Percentiles rank a stretch among this genome's conserved stretches.
These are phyloP conservation scores for Cladophialophora chaetospira DNA, from an alignment of 2,329 filamentous ascomycete species.

Conservation along the genomic window DNA sequence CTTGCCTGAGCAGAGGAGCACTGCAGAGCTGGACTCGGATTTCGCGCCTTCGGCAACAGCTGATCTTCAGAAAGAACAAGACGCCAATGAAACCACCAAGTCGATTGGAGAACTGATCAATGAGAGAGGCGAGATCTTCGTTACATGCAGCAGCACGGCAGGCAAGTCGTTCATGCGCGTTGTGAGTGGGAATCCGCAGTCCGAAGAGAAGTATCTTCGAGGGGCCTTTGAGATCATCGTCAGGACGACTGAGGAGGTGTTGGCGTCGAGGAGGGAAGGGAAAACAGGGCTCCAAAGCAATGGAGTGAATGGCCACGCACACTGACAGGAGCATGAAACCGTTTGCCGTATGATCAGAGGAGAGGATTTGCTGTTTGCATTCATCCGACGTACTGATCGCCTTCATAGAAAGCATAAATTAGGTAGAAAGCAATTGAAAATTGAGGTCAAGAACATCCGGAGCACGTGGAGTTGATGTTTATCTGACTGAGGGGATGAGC, in stretches of 20 bases:
- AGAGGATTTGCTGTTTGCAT: too few relatives aligned
- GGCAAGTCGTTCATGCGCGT: conserved; percentile 78
- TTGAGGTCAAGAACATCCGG: too few relatives aligned
- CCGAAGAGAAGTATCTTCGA: conserved; percentile 71
- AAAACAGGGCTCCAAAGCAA: not conserved
- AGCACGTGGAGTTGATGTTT: too few relatives aligned
- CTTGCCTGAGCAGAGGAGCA: not conserved
- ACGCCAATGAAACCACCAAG: conserved; percentile 69
- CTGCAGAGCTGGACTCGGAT: conserved; percentile 37
- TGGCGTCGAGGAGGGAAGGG: conserved; percentile 30
- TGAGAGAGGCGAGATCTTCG: conserved; percentile 72
- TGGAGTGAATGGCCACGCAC: not conserved
- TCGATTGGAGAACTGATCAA: conserved; percentile 76
- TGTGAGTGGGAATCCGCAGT: conserved; percentile 69
- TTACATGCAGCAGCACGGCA: conserved; percentile 75
- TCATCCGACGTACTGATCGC: too few relatives aligned
- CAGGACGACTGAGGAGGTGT: conserved; percentile 60
- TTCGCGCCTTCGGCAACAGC: conserved; percentile 36
- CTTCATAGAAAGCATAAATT: too few relatives aligned
- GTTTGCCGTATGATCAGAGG: too few relatives aligned
- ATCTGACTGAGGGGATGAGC: too few relatives aligned
- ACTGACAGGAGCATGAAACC: too few relatives aligned
- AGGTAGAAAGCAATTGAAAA: too few relatives aligned
- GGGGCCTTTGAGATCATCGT: conserved; percentile 75
- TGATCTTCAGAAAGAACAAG: conserved; percentile 49